Base-by-base conservation (phyloP, 1,284 basidiomycete species). In the Athelia psychrophila region DNA sequence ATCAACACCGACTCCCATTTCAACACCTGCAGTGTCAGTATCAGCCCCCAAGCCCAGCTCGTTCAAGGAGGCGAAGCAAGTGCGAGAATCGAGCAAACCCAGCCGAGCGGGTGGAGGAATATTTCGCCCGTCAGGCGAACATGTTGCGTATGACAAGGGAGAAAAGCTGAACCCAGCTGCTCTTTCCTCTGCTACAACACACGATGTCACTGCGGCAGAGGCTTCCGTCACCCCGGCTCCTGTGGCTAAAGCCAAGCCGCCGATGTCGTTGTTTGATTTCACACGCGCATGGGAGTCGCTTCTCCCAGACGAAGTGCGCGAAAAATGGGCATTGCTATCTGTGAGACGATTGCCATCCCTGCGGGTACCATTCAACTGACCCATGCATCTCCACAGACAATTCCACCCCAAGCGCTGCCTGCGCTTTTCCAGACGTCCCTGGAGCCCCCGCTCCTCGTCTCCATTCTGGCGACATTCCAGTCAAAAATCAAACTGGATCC, bases 381-480 rank as follows among this genome's bases (percentile, higher is more conserved):
- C 40, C 22, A n/a, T 24, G 24, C 30, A 51, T 22, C 19, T 49
- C 25, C 35, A 47, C 36, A 87, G 80, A 73, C 72, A 36, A 73
- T 89, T 45, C 66, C 78, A 0, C 80, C 86, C 0, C 44, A 67
- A 6, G 67, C 71, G n/a, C 64, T 89, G 12, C 83, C 84, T 0
- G 55, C 71, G 0, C 65, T 90, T 42, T 87, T 86, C 66, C 77
- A 85, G 59, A 79, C 72, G 0, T 86, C 86, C 0, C 72, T 91
- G 24, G 87, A 88, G 45, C 78, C 88, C 0, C 62, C 73, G 1
- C 60, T 86, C 16, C 74, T 91, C 8, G 72, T 72, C 2, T 77
- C 79, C 2, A 73, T 90, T 20, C 65, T 89, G 13, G 65, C 73
- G 35, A 76, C 74, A 5, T 78, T 87, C 51, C 63, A 63, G 15